phyloP scores from a whole-genome alignment of 441 rosid species.

The Euphorbia corollata region DNA sequence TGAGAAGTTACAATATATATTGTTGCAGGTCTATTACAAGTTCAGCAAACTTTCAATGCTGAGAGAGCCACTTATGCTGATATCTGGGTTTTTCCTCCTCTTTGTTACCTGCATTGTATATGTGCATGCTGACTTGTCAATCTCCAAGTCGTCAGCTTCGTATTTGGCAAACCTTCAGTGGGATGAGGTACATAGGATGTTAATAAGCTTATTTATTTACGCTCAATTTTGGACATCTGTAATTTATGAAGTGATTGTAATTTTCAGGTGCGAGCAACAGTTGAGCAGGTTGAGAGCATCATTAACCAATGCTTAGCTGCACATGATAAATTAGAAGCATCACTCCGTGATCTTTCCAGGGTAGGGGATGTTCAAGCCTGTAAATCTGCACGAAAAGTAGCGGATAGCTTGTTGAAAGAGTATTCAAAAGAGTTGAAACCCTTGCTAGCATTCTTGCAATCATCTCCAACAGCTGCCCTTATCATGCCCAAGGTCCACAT shows the following conservation, averaged over 20 bases:
- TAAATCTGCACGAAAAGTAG: constrained; percentile 76
- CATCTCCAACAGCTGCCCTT: constrained; percentile 62
- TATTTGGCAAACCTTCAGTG: constrained; percentile 86
- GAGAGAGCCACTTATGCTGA: constrained; percentile 82
- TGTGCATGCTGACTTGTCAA: constrained; percentile 71
- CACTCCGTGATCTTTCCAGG: constrained; percentile 82
- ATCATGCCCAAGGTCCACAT: constrained; percentile 62
- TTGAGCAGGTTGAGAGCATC: constrained; percentile 56
- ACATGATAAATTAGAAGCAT: constrained; percentile 82
- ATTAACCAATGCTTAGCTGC: constrained; percentile 51
- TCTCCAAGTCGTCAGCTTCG: constrained; percentile 84
- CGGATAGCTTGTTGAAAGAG: constrained; percentile 70
- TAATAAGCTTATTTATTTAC: neutral
- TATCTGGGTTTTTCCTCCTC: constrained; percentile 63
- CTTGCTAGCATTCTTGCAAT: constrained; percentile 50
- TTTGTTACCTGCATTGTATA: constrained; percentile 67
- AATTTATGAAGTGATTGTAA: neutral
- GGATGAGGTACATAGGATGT: constrained; percentile 60
- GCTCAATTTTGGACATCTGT: too few species aligned
- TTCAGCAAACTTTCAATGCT: constrained; percentile 75
- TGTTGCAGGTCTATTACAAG: constrained; percentile 72
- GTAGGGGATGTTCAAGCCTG: constrained; percentile 88
- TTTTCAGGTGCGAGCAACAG: constrained; percentile 63
- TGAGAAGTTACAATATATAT: neutral
- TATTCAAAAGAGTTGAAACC: constrained; percentile 66